Evolutionary conservation across 345 rosid species (phyloP).

Genomic region (Excoecaria agallocha): DNA sequence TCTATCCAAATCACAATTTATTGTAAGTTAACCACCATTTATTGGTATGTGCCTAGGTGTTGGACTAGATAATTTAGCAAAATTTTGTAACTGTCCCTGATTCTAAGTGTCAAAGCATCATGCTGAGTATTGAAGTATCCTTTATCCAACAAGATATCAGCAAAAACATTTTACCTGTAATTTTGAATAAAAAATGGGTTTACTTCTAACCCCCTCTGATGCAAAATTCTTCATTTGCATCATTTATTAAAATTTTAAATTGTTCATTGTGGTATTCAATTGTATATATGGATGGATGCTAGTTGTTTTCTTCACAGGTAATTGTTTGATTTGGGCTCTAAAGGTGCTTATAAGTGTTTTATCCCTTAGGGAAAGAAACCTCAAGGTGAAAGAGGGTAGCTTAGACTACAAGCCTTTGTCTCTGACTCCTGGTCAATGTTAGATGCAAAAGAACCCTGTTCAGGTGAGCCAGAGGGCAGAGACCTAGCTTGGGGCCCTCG

Average conservation of each 20-base stretch:
- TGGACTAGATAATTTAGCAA: neutral
- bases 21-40: neutral
- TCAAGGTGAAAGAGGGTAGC: neutral
- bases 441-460: neutral
- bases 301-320: neutral
- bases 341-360: neutral
- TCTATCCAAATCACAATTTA: neutral
- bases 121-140: neutral
- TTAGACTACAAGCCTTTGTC: neutral
- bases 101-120: neutral
- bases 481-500: neutral
- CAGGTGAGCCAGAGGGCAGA: neutral
- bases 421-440: neutral
- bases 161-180: neutral
- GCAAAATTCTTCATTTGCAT: neutral
- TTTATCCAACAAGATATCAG: neutral
- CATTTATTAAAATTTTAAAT: neutral
- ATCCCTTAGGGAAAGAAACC: neutral
- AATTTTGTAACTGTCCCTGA: neutral
- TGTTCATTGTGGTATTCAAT: neutral
- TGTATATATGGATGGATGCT: neutral
- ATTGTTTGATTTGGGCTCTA: neutral
- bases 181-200: neutral
- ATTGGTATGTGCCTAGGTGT: neutral
- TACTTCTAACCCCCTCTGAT: neutral